A percentile compares a stretch with the other conserved stretches of the same genome.
Evolutionary conservation across 345 rosid genomes (phyloP).

Genomic region (Clausena lansium): DNA sequence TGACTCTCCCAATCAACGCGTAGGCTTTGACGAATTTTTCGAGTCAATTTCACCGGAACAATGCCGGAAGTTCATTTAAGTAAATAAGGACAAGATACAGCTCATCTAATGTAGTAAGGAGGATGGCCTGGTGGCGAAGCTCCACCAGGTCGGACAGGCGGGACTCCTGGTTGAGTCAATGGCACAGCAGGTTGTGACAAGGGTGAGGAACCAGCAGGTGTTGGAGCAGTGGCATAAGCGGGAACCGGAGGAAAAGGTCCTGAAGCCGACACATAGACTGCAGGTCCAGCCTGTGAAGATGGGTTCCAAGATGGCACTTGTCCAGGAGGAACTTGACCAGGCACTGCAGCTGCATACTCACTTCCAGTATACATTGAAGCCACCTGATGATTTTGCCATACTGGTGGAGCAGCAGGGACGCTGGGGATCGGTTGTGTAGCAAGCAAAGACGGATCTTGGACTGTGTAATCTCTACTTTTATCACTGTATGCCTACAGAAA

Average conservation of each 20-base stretch:
- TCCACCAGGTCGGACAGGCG: constrained; percentile 28
- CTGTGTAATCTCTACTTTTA: constrained; percentile 92
- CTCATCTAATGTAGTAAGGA: constrained; percentile 39
- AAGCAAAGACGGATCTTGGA: constrained; percentile 54
- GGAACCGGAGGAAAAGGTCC: constrained; percentile 33
- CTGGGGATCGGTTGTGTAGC: constrained; percentile 53
- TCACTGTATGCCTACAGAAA: constrained; percentile 74
- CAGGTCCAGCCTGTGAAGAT: constrained; percentile 31
- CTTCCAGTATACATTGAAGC: constrained; percentile 40
- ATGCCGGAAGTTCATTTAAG: not conserved
- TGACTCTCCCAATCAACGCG: not conserved
- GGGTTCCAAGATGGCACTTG: constrained; percentile 49
- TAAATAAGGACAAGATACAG: not conserved
- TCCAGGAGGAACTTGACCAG: constrained; percentile 36
- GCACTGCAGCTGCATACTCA: constrained; percentile 40
- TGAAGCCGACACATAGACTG: constrained; percentile 26
- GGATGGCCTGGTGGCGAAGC: constrained; percentile 39
- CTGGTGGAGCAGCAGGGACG: constrained; percentile 39
- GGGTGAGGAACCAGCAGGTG: constrained; percentile 39
- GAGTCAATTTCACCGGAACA: constrained; percentile 5
- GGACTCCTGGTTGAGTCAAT: constrained; percentile 37
- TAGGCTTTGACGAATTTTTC: not conserved
- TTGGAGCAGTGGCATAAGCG: constrained; percentile 27
- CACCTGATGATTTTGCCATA: constrained; percentile 65
- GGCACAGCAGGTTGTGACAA: constrained; percentile 26